Percentiles rank a stretch among this genome's conserved stretches.
These are phyloP conservation scores for Botrytis tulipae DNA, from an alignment of 2,329 filamentous ascomycete genomes.

Conservation along the genomic window DNA sequence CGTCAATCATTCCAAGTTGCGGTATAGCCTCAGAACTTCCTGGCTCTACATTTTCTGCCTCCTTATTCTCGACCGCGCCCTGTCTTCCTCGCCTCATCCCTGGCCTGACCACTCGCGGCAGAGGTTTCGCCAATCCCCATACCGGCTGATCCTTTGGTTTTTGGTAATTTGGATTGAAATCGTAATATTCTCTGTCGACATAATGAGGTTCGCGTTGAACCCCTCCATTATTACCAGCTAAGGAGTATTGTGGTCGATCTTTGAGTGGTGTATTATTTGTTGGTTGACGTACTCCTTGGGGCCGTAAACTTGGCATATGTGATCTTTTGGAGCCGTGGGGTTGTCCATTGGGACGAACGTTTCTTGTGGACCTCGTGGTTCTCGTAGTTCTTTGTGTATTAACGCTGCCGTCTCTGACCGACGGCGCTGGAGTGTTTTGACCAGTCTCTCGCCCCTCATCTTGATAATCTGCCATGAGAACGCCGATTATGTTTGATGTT, in stretches of 20 bases:
- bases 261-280: background rate
- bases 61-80: constrained; percentile 20
- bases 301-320: background rate
- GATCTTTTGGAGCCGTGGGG: constrained; percentile 2
- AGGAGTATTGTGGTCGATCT: constrained; percentile 8
- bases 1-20: constrained; percentile 25
- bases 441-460: background rate
- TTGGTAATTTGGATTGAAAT: constrained; percentile 26
- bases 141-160: constrained; percentile 23
- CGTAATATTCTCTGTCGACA: constrained; percentile 26
- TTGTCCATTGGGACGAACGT: constrained; percentile 4
- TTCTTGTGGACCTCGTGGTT: background rate
- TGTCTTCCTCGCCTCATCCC: constrained; percentile 23
- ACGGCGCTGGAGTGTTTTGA: background rate
- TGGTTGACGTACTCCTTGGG: background rate
- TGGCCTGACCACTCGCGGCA: constrained; percentile 26
- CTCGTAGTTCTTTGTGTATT: constrained; percentile 8
- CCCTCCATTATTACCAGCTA: constrained; percentile 10
- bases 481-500: background rate
- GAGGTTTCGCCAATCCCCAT: constrained; percentile 27
- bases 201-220: constrained; percentile 17
- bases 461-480: constrained; percentile 10
- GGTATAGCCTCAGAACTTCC: constrained; percentile 22
- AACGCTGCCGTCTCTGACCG: constrained; percentile 6
- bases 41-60: constrained; percentile 17